These are phyloP conservation scores for Microstroma glucosiphilum DNA, from an alignment of 1,284 basidiomycete genomes.

Conservation along the genomic window DNA sequence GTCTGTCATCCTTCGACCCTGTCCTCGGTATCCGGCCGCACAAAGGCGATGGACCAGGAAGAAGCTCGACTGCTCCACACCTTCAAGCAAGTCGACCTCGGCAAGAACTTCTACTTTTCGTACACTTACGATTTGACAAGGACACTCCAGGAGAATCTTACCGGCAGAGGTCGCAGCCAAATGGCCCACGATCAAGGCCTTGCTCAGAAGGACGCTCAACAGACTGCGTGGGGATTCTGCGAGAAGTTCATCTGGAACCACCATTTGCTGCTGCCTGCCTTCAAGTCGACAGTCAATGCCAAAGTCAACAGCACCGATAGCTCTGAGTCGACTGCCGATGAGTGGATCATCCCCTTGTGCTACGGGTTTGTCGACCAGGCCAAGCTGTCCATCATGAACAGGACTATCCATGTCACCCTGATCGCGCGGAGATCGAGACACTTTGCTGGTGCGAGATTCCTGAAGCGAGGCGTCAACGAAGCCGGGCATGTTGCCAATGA, in stretches of 20 bases:
- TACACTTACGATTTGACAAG: slow-evolving; percentile 93
- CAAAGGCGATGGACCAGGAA: slow-evolving; percentile 43
- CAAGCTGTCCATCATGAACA: slow-evolving; percentile 82
- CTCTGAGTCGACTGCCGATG: slow-evolving; percentile 46
- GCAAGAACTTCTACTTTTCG: slow-evolving; percentile 99
- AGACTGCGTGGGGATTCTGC: slow-evolving; percentile 61
- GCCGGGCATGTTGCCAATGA: slow-evolving; percentile 93
- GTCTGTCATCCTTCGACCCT: slow-evolving; percentile 40
- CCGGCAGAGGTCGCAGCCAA: slow-evolving; percentile 52
- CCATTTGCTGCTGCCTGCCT: slow-evolving; percentile 68
- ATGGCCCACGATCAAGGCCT: slow-evolving; percentile 8
- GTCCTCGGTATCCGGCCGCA: slow-evolving; percentile 29
- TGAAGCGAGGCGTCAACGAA: slow-evolving; percentile 90
- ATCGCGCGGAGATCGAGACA: slow-evolving; percentile 90
- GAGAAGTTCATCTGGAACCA: slow-evolving; percentile 96
- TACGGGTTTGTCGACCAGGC: slow-evolving; percentile 98
- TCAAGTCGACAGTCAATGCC: slow-evolving; percentile 30
- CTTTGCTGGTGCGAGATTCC: slow-evolving; percentile 89
- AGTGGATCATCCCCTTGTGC: slow-evolving; percentile 86
- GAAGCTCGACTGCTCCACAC: slow-evolving; percentile 64
- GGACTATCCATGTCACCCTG: slow-evolving; percentile 84
- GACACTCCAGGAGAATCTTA: slow-evolving; percentile 88
- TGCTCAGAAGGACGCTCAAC: slow-evolving; percentile 12
- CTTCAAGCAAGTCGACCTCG: slow-evolving; percentile 97
- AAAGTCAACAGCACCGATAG: too few species aligned